A percentile compares a stretch with the other conserved stretches of the same genome.
These are phyloP conservation scores for Penicillium odoratum DNA, from an alignment of 495 filamentous ascomycete genomes.

Conservation along the genomic window DNA sequence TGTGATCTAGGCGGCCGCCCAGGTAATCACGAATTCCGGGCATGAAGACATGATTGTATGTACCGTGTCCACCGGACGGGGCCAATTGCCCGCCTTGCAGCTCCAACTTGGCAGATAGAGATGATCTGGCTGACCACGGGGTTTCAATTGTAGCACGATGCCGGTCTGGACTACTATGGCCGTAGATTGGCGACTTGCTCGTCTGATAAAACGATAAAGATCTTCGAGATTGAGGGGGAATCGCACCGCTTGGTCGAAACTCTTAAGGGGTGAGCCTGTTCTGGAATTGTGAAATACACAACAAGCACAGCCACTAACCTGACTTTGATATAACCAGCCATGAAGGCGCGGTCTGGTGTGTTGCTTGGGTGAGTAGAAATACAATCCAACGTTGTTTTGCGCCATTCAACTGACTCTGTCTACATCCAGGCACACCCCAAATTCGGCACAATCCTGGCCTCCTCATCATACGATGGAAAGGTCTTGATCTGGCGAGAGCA, in stretches of 20 bases:
- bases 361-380: slow-evolving; percentile 73
- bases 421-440: slow-evolving; percentile 79
- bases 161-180: slow-evolving; percentile 97
- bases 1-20: slow-evolving; percentile 56
- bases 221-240: slow-evolving; percentile 97
- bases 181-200: slow-evolving; percentile 95
- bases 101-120: neutral
- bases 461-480: slow-evolving; percentile 92
- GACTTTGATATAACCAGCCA: slow-evolving; percentile 55
- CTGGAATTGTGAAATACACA: neutral
- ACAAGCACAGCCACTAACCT: slow-evolving; percentile 5
- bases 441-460: slow-evolving; percentile 96
- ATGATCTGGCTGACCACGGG: slow-evolving; percentile 11
- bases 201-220: slow-evolving; percentile 97
- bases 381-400: slow-evolving; percentile 1
- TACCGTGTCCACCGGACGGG: slow-evolving; percentile 22
- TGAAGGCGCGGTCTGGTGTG: slow-evolving; percentile 94
- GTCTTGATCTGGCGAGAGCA: slow-evolving; percentile 98
- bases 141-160: slow-evolving; percentile 72
- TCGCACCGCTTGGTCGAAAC: slow-evolving; percentile 89
- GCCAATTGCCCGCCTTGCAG: slow-evolving; percentile 9
- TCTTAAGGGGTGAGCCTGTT: slow-evolving; percentile 74
- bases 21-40: slow-evolving; percentile 85
- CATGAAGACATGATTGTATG: slow-evolving; percentile 99
- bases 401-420: slow-evolving; percentile 20